Base-by-base conservation (phyloP, 371 early-diverging fungal species). In the Rhizopus sp. region DNA sequence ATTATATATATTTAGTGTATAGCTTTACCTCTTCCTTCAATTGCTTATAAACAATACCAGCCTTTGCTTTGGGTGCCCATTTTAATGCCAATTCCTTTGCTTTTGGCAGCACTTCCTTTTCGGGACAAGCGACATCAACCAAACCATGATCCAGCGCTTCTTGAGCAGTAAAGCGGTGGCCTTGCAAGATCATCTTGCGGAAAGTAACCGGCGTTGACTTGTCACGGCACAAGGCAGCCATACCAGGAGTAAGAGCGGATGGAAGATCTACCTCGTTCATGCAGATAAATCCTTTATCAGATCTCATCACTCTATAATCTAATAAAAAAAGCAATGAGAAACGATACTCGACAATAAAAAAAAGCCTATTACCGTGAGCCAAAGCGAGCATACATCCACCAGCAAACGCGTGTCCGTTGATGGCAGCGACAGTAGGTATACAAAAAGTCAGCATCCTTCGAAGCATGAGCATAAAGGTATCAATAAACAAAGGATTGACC, bases 321-420 rank as follows among this genome's bases (percentile, higher is more conserved):
- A 66, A 3, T 23, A 23, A 16, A 7, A 6, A 35, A 30, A 15
- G 32, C 7, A 46, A 10, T 35, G 42, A 13, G 15, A 5, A n/a
- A 37, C 7, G 13, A 13, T 40, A 9, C 15, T 49, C 12, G 38
- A 23, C 17, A 23, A 12, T 33, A 30, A n/a, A 13, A 4, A 4
- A 10, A 12, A 23, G 0, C 29, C 13, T 13, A 42, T 60, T 75
- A 81, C 81, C 85, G 63, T 93, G 93, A 15, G 88, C 88, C 54
- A 91, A 50, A 7, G 92, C 88, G 33, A 92, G 70, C 83, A 93
- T 81, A 67, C 83, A 89, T 5, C 93, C 92, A 55, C 92, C 93
- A 33, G 93, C 93, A 78, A 93, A 93, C 13, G 93, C 91, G 48
- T 93, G 92, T 10, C 86, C 92, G 55, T 91, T 90, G 30, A 90